Base-by-base conservation (phyloP, 345 rosid genomes). In the Turritis glabra region DNA sequence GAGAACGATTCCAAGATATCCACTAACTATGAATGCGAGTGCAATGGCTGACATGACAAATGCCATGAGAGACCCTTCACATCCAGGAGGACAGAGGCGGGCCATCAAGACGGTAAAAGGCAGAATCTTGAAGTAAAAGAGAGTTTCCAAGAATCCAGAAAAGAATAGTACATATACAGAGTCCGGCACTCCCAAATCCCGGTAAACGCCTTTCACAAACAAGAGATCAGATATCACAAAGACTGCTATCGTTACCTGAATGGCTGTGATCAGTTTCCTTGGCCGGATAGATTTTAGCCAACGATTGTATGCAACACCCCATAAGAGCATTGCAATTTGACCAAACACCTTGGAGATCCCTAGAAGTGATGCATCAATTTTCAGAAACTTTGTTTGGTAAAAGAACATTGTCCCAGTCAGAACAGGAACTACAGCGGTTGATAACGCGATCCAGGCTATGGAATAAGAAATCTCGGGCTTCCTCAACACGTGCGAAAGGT, bases 401-500 rank as follows among this genome's bases (percentile, higher is more conserved):
- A 87, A 95, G 85, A 92, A 94, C 96, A 92, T 89, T 51, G 97
- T 94, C 66, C 97, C 97, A 12, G 96, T 84, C 8, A 92, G 74
- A n/a, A 80, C 84, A 17, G 97, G 99, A 72, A 89, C 82, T 44
- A 86, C 19, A 2, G 97, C 92, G 33, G 81, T 86, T 2, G 99
- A 94, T 63, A 86, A 84, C 3, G 93, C 88, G 68, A 94, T 69
- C 97, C 97, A 94, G 3, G 84, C 71, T 32, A 94, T 77, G 8
- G 97, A 81, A 71, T 76, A 73, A 3, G 90, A 82, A 54, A 94
- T 86, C 83, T 90, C 93, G 0, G 86, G 93, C 79, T 84, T 87
- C 69, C 41, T 75, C 40, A 92, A 48, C 10, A 90, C 92, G 5
- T 59, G 59, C 3, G 82, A 74, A 53, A 92, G 96, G 29, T 86